Conservation (phyloP, 805 yeast genomes). For the Candida vaughaniae region DNA sequence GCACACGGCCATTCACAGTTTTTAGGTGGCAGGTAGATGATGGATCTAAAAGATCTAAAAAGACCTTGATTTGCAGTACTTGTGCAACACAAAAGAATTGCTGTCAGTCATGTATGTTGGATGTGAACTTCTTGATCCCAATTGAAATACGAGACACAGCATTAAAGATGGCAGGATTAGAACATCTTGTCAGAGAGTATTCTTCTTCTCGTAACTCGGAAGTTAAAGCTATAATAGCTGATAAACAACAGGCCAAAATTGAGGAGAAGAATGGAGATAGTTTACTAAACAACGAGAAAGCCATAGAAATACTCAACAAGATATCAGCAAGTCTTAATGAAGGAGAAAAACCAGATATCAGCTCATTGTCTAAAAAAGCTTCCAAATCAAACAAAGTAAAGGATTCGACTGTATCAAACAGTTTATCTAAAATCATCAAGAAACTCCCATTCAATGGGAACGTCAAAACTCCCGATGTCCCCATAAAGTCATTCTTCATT, state of each 20-base stretch:
- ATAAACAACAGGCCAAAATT: conserved; percentile 43
- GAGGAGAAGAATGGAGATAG: conserved; percentile 12
- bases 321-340: conserved; percentile 30
- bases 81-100: conserved; percentile 80
- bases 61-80: conserved; percentile 71
- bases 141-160: conserved; percentile 78
- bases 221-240: conserved; percentile 41
- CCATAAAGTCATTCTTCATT: conserved; percentile 61
- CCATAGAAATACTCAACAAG: conserved; percentile 51
- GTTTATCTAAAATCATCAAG: conserved; percentile 51
- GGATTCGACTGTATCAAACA: conserved; percentile 19
- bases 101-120: conserved; percentile 87
- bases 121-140: conserved; percentile 79
- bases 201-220: conserved; percentile 26
- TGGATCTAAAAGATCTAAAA: conserved; percentile 44
- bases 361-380: neutral
- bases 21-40: conserved; percentile 67
- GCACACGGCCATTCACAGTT: conserved; percentile 81
- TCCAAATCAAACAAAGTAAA: conserved; percentile 3
- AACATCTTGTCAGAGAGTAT: conserved; percentile 13
- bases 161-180: conserved; percentile 62
- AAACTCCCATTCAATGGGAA: conserved; percentile 70
- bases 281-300: conserved; percentile 23
- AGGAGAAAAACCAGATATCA: neutral
- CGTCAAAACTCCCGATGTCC: conserved; percentile 40